Percentiles rank a stretch among this genome's conserved stretches.
Conservation (phyloP, 495 filamentous ascomycete genomes). For the Sphaerosporella brunnea region DNA sequence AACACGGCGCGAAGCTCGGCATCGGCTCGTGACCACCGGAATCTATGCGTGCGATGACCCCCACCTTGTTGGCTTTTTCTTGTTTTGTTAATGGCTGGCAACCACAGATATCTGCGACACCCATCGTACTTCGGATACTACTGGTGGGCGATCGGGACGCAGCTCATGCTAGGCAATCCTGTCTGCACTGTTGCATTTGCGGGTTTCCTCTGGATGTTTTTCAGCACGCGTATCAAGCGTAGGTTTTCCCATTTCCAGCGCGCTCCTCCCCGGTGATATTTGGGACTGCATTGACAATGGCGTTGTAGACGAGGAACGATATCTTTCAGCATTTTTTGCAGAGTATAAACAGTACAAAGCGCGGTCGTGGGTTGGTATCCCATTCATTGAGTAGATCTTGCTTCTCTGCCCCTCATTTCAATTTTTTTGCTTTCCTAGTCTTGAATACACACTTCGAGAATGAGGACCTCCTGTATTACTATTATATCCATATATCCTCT, state of each 20-base stretch:
- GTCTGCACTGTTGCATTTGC: conserved; percentile 59
- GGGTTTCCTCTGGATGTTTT: conserved; percentile 69
- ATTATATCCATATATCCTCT: too few relatives aligned
- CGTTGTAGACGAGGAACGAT: conserved; percentile 54
- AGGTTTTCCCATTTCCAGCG: too few relatives aligned
- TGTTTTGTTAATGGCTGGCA: too few relatives aligned
- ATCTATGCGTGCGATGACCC: conserved; percentile 29
- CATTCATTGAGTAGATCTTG: conserved; percentile 37
- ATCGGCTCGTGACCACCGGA: conserved; percentile 63
- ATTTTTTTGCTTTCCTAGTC: too few relatives aligned
- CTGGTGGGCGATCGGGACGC: conserved; percentile 92
- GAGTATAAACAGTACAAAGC: conserved; percentile 56
- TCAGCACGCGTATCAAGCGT: conserved; percentile 49
- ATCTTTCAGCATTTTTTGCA: conserved; percentile 66
- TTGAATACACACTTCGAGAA: too few relatives aligned
- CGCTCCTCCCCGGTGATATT: background rate
- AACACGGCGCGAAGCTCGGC: conserved; percentile 41
- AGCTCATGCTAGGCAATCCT: conserved; percentile 71
- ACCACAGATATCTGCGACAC: conserved; percentile 47
- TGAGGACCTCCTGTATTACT: too few relatives aligned
- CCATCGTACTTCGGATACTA: conserved; percentile 96
- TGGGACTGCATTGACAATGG: background rate
- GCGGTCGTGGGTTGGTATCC: conserved; percentile 55
- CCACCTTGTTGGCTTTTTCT: too few relatives aligned
- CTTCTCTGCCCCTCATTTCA: too few relatives aligned